These are phyloP conservation scores for Calonectria pteridis DNA, from an alignment of 2,329 filamentous ascomycete species.

Conservation along the genomic window DNA sequence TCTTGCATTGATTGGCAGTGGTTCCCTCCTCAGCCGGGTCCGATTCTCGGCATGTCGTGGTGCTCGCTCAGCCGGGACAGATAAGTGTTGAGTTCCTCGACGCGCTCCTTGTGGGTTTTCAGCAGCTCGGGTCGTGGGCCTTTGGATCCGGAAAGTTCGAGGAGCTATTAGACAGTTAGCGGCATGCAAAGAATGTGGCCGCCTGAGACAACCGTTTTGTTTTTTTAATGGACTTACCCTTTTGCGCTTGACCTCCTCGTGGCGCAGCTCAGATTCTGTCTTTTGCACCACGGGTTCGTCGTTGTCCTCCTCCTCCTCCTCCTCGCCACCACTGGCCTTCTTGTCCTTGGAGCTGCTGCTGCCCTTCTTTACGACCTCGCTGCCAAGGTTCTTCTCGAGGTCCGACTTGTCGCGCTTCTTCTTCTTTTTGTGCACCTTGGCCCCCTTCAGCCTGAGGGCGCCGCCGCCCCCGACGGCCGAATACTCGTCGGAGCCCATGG, in stretches of 20 bases:
- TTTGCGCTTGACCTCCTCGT: slow-evolving; percentile 86
- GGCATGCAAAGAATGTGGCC: not conserved
- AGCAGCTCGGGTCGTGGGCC: slow-evolving; percentile 78
- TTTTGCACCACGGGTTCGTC: slow-evolving; percentile 63
- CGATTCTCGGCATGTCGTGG: slow-evolving; percentile 90
- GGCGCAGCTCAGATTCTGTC: slow-evolving; percentile 85
- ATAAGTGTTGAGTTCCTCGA: slow-evolving; percentile 96
- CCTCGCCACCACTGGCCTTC: slow-evolving; percentile 38
- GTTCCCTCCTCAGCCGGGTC: slow-evolving; percentile 61
- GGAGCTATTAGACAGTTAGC: slow-evolving; percentile 67
- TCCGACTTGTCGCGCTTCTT: slow-evolving; percentile 68
- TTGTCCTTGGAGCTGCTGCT: slow-evolving; percentile 30
- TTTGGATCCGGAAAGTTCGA: slow-evolving; percentile 78
- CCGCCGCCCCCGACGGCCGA: slow-evolving; percentile 73
- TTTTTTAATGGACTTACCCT: slow-evolving; percentile 68
- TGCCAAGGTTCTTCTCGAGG: slow-evolving; percentile 61
- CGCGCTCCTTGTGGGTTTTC: slow-evolving; percentile 96
- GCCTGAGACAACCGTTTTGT: not conserved
- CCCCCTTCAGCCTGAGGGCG: slow-evolving; percentile 88
- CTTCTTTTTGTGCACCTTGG: slow-evolving; percentile 72
- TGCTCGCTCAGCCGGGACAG: slow-evolving; percentile 93
- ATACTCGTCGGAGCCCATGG: slow-evolving; percentile 84
- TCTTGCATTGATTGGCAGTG: not conserved
- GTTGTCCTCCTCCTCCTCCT: slow-evolving; percentile 41
- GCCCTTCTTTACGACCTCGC: slow-evolving; percentile 45